A percentile compares a stretch with the other conserved stretches of the same genome.
Evolutionary conservation across 2,329 filamentous ascomycete species (phyloP).

Genomic region (Aureobasidium lini): DNA sequence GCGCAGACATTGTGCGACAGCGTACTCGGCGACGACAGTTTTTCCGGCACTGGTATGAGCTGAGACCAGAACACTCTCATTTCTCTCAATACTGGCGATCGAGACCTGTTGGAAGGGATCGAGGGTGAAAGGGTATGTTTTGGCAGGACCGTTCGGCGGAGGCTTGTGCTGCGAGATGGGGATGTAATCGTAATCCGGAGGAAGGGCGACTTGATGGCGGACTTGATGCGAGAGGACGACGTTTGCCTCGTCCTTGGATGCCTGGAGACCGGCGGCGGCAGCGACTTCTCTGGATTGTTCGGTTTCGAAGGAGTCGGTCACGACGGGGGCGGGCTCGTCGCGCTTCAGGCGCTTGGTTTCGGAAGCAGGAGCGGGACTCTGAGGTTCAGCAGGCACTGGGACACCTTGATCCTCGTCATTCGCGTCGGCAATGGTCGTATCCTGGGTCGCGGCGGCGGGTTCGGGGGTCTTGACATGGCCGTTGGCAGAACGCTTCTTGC

Average conservation of each 20-base stretch:
- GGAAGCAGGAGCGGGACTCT: slow-evolving; percentile 35
- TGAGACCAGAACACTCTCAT: slow-evolving; percentile 93
- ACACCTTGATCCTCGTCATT: not conserved
- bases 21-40: slow-evolving; percentile 96
- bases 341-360: slow-evolving; percentile 58
- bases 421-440: not conserved
- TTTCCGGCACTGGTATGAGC: slow-evolving; percentile 97
- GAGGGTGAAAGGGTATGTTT: slow-evolving; percentile 79
- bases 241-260: slow-evolving; percentile 56
- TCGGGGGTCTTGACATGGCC: slow-evolving; percentile 59
- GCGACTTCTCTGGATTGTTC: slow-evolving; percentile 88
- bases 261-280: slow-evolving; percentile 62
- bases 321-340: slow-evolving; percentile 67
- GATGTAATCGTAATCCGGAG: slow-evolving; percentile 76
- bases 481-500: slow-evolving; percentile 81
- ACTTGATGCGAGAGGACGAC: slow-evolving; percentile 94
- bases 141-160: slow-evolving; percentile 70
- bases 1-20: slow-evolving; percentile 93
- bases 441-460: not conserved
- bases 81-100: slow-evolving; percentile 88
- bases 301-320: slow-evolving; percentile 91
- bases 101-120: slow-evolving; percentile 97
- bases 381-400: not conserved
- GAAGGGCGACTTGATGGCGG: slow-evolving; percentile 92
- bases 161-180: slow-evolving; percentile 92